phyloP scores from a whole-genome alignment of 2,329 filamentous ascomycete genomes.

The Chaetomiaceae sp. region DNA sequence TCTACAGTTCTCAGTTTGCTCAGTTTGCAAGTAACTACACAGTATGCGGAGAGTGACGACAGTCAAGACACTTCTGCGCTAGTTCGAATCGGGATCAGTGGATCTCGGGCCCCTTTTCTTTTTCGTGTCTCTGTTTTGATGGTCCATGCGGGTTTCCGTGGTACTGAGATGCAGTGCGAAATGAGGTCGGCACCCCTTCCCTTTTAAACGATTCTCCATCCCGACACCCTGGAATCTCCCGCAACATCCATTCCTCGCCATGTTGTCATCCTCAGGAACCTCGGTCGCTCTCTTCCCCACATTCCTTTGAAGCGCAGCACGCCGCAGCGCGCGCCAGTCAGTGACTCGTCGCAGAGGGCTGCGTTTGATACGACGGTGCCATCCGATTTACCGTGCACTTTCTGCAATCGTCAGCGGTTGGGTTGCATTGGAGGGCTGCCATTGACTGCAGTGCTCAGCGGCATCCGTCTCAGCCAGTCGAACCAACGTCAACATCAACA shows the following conservation, averaged over 20 bases:
- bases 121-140: constrained; percentile 5
- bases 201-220: background rate
- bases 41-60: background rate
- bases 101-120: background rate
- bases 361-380: too few relatives aligned
- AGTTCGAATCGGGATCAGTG: too few relatives aligned
- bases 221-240: constrained; percentile 9
- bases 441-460: too few relatives aligned
- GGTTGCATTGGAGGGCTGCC: too few relatives aligned
- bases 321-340: background rate
- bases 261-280: background rate
- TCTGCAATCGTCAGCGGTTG: too few relatives aligned
- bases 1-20: too few relatives aligned
- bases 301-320: background rate
- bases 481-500: background rate
- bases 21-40: too few relatives aligned
- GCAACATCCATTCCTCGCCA: background rate
- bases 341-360: too few relatives aligned
- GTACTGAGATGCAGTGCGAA: constrained; percentile 12
- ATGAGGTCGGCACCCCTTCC: constrained; percentile 1
- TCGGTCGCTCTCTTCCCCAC: background rate
- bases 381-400: too few relatives aligned
- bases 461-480: background rate
- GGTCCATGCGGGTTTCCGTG: constrained; percentile 21
- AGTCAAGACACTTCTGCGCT: background rate